Base-by-base conservation (phyloP, 257 asterid genomes). In the Eucommia ulmoides region DNA sequence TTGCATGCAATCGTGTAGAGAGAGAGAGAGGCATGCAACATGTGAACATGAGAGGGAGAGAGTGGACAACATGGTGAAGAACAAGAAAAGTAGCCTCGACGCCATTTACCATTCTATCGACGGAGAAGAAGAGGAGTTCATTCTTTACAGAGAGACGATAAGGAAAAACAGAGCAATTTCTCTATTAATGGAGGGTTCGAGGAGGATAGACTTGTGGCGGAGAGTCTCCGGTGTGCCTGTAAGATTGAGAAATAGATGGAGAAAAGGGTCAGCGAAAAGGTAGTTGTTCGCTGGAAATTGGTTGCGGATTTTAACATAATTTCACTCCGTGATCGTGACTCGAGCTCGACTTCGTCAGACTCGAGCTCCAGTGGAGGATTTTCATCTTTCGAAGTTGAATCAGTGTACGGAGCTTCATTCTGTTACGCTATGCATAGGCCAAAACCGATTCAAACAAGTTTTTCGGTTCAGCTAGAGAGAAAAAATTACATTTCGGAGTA, bases 221-320 rank as follows among this genome's bases (percentile, higher is more conserved):
- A 75, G 16, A 74, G 69, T 55, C 76, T 70, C 59, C 83, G 62
- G 49, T 72, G 95, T 22, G 79, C 77, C 8, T 70, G 82, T 60
- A 71, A 79, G 84, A 76, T 84, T 38, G 96, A 89, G 77, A 82
- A 80, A 41, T 89, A 94, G 96, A 84, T 80, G 91, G 91, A 80
- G 67, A 76, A 87, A 65, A 77, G 75, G 64, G 74, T 14, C 3
- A 60, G 49, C 41, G 79, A 70, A 16, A 74, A 74, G 35, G 73
- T 17, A 1, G 66, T 56, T 18, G 65, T 56, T 0, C 44, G 92
- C 33, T 55, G 88, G 49, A 78, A 74, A 52, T 77, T 84, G 22
- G 62, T 20, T 5, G 74, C 70, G 0, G 87, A 82, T 67, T 54
- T 73, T n/a, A 77, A 61, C 33, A 58, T 68, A 22, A 57, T 33